Percentiles rank a stretch among this genome's conserved stretches.
These are phyloP conservation scores for Rhodotorula babjevae DNA, from an alignment of 768 basidiomycete species.

Conservation along the genomic window DNA sequence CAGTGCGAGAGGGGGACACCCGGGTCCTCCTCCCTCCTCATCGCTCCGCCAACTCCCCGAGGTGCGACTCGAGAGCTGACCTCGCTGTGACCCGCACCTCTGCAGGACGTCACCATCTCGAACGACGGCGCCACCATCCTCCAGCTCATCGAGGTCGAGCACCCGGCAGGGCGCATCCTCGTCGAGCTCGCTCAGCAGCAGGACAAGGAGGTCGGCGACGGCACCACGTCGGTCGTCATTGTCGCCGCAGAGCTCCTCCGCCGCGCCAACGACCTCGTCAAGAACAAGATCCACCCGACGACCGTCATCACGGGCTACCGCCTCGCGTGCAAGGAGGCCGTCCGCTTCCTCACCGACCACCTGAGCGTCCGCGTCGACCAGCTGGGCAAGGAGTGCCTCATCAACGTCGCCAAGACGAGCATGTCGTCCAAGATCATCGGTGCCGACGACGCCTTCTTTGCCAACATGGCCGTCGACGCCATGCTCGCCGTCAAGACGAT, in stretches of 20 bases:
- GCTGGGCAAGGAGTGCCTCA: constrained; percentile 82
- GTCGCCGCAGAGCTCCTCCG: constrained; percentile 94
- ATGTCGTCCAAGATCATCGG: constrained; percentile 99
- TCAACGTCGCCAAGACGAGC: constrained; percentile 95
- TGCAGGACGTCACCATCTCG: constrained; percentile 94
- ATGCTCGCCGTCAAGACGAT: constrained; percentile 95
- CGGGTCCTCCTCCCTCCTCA: not conserved
- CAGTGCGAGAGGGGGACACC: too few species aligned
- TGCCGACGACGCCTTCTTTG: constrained; percentile 92
- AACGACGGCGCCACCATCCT: constrained; percentile 99
- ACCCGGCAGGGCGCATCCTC: constrained; percentile 94
- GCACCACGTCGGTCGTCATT: constrained; percentile 96
- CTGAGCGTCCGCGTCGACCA: constrained; percentile 87
- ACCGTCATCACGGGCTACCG: constrained; percentile 99
- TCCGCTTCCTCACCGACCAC: constrained; percentile 96
- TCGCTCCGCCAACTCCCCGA: not conserved
- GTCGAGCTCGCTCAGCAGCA: constrained; percentile 93
- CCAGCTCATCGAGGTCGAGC: constrained; percentile 84
- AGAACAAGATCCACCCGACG: constrained; percentile 96
- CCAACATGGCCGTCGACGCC: constrained; percentile 97
- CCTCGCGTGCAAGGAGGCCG: constrained; percentile 92
- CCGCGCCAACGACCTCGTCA: constrained; percentile 94
- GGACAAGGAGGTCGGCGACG: constrained; percentile 98
- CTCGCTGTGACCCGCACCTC: not conserved
- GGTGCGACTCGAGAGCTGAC: too few species aligned